Base-by-base conservation (phyloP, 2,329 filamentous ascomycete genomes). In the Aspergillus terreus region DNA sequence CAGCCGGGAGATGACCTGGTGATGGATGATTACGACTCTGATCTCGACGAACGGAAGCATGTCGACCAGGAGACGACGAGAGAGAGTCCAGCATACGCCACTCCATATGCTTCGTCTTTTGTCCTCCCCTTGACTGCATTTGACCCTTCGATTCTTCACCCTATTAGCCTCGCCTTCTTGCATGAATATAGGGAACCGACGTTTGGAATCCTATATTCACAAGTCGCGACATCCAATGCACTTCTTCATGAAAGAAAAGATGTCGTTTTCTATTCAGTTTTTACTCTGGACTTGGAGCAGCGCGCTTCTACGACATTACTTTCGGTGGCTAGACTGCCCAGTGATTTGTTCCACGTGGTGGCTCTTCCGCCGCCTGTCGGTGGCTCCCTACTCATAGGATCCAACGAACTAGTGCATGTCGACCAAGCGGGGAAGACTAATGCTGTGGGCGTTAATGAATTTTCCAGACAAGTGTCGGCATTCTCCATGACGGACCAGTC, bases 141-240 rank as follows among this genome's bases (percentile, higher is more conserved):
- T 72, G 92, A 97, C 71, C 88, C 92, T 56, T 84, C 82, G 57
- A 80, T 99, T 61, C 84, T 92, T 54, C 88, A 96, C 71, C 91
- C 92, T 45, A 85, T 96, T 64, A 90, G 96, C 67, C 83, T 99
- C 65, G 86, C 89, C 50, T 99, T 99, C 71, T 77, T 99, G 58
- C 84, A 97, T 79, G 92, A 97, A 75, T 99, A 99, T 72, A 86
- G 94, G 70, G 94, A 97, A 72, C 92, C 94, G 11, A 99, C 94
- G 0, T 96, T 99, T 74, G 94, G 92, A 51, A 92, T 99, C 54
- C 78, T 99, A 40, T 94, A 90, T 44, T 89, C 92, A 1, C 85
- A 84, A 47, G 77, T 83, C 57, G 79, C 85, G 33, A 83, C 86
- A 12, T 92, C 91, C n/a, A 79, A 81, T 50, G 86, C 89, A 3